Evolutionary conservation across 345 rosid genomes (phyloP).

Genomic region (Populus tremula): DNA sequence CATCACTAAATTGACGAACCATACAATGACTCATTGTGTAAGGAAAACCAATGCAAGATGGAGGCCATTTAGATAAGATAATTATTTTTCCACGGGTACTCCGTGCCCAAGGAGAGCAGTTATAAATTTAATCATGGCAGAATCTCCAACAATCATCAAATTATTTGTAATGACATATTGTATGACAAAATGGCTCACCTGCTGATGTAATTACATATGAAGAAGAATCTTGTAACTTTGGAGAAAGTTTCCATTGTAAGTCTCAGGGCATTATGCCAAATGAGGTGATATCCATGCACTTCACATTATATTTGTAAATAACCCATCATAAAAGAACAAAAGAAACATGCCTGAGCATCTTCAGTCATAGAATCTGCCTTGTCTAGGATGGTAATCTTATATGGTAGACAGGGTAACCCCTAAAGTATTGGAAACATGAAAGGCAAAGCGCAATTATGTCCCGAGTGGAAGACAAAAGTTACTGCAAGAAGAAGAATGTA

Average conservation of each 20-base stretch:
- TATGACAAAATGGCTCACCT: slow-evolving; percentile 43
- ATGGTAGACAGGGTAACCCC: slow-evolving; percentile 93
- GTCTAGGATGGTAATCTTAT: slow-evolving; percentile 82
- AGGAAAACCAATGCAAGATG: neutral
- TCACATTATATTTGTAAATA: neutral
- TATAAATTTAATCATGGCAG: neutral
- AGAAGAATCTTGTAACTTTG: slow-evolving; percentile 92
- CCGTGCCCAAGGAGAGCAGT: neutral
- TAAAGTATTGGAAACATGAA: slow-evolving; percentile 29
- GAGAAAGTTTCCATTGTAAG: slow-evolving; percentile 97
- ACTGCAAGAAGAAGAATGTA: slow-evolving; percentile 1
- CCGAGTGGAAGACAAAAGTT: neutral
- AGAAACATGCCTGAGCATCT: slow-evolving; percentile 86
- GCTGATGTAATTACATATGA: slow-evolving; percentile 94
- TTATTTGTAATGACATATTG: neutral
- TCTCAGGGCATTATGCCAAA: slow-evolving; percentile 61
- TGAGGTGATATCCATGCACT: neutral
- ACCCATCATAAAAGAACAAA: slow-evolving; percentile 2
- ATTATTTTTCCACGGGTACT: neutral
- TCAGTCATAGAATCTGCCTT: slow-evolving; percentile 99
- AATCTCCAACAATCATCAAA: neutral
- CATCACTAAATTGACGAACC: neutral
- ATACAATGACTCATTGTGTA: neutral
- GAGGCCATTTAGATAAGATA: neutral
- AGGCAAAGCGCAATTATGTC: neutral